Base-by-base conservation (phyloP, 306 rosid species). In the Boehmeria nivea region DNA sequence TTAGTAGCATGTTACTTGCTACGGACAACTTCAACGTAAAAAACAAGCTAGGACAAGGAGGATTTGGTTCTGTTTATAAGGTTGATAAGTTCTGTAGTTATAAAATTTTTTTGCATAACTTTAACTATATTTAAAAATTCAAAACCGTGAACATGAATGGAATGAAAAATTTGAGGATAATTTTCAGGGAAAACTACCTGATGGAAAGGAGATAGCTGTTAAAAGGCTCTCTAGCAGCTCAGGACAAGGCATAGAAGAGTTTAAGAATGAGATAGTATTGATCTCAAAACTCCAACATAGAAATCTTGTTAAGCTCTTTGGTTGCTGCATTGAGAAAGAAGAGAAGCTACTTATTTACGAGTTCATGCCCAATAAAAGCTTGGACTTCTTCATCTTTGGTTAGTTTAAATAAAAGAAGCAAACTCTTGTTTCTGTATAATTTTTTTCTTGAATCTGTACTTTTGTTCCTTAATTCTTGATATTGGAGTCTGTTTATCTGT, bases 361-460 rank as follows among this genome's bases (percentile, higher is more conserved):
- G 61, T 68, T 63, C 59, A 67, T 72, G 82, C 48, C 75, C 38
- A 72, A 77, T 51, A 64, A 65, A 67, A 76, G 82, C 48, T 68
- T 76, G 70, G 72, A 72, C 58, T 11, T 26, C 8, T 60, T 68
- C 13, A 36, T 68, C 10, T 77, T 77, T n/a, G 64, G 82, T 72
- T 59, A 8, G 79, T 56, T 39, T n/a, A 21, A 6, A 31, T 1
- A 14, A 40, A 40, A 40, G 5, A 11, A 40, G 10, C 4, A 15
- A 22, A 22, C 34, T 6, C 38, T 3, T n/a, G n/a, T n/a, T n/a
- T n/a, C n/a, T n/a, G n/a, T n/a, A n/a, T n/a, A n/a, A n/a, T n/a
- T n/a, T n/a, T n/a, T n/a, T n/a, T n/a, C n/a, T n/a, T n/a, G n/a
- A n/a, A n/a, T n/a, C n/a, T n/a, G n/a, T 17, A 12, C 16, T 43